phyloP scores from a whole-genome alignment of 805 yeast genomes.

The Ascoidea asiatica region DNA sequence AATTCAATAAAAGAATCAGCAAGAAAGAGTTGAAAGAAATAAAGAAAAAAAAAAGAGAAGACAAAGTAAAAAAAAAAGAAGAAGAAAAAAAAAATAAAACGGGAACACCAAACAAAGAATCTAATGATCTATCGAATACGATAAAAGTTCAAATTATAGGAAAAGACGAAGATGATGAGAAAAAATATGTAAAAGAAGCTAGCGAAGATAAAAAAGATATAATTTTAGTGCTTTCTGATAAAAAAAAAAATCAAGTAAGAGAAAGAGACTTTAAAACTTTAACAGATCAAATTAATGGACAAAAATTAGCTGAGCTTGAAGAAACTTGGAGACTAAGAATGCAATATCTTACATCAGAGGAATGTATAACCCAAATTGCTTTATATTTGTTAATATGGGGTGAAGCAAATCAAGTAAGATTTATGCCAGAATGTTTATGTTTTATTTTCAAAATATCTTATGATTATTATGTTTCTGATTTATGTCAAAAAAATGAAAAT shows the following conservation, averaged over 20 bases:
- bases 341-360: slow-evolving; percentile 35
- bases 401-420: slow-evolving; percentile 75
- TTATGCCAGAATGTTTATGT: slow-evolving; percentile 82
- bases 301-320: slow-evolving; percentile 28
- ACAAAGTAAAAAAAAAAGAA: background rate
- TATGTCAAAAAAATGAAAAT: slow-evolving; percentile 18
- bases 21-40: background rate
- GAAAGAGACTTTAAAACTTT: slow-evolving; percentile 1
- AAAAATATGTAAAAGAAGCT: slow-evolving; percentile 45
- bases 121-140: background rate
- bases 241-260: background rate
- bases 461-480: slow-evolving; percentile 43
- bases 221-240: slow-evolving; percentile 13
- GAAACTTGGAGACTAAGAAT: slow-evolving; percentile 37
- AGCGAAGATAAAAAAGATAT: slow-evolving; percentile 21
- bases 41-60: background rate
- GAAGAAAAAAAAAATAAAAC: background rate
- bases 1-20: background rate
- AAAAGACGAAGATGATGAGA: slow-evolving; percentile 11
- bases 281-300: slow-evolving; percentile 8
- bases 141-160: background rate
- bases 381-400: slow-evolving; percentile 77
- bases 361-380: slow-evolving; percentile 49
- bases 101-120: background rate
- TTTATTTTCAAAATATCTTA: slow-evolving; percentile 74